A percentile compares a stretch with the other conserved stretches of the same genome.
Evolutionary conservation across 2,329 filamentous ascomycete genomes (phyloP).

Genomic region (Exophiala sideris): DNA sequence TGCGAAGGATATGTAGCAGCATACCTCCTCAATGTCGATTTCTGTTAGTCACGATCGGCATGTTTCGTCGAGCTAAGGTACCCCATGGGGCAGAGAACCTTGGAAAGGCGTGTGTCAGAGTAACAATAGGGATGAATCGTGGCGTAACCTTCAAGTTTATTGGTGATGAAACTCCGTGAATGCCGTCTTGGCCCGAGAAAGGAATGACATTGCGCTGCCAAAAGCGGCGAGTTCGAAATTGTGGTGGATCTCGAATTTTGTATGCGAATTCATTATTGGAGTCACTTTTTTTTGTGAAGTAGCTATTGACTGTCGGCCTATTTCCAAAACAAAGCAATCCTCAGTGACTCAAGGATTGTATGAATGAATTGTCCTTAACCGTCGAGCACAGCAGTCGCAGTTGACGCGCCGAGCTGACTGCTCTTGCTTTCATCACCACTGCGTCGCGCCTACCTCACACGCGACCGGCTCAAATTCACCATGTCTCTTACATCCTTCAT

Average conservation of each 20-base stretch:
- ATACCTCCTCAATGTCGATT: neutral
- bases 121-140: neutral
- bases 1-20: neutral
- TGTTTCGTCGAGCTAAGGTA: neutral
- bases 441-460: neutral
- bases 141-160: neutral
- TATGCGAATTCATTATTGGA: neutral
- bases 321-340: neutral
- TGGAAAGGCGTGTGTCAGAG: neutral
- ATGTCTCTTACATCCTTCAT: conserved; percentile 56
- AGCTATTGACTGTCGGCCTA: neutral
- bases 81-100: conserved; percentile 1
- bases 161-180: neutral
- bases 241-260: neutral
- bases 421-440: neutral
- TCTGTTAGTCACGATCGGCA: conserved; percentile 4
- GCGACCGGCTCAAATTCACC: conserved; percentile 16
- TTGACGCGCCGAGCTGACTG: conserved; percentile 1
- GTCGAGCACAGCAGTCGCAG: conserved; percentile 3
- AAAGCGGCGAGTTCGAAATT: neutral
- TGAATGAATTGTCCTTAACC: neutral
- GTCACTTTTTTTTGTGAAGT: no score
- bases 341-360: neutral
- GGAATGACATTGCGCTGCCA: neutral
- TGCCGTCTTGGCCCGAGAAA: conserved; percentile 2